Percentiles rank a stretch among this genome's conserved stretches.
These are phyloP conservation scores for Excoecaria cochinchinensis DNA, from an alignment of 345 rosid genomes.

Conservation along the genomic window DNA sequence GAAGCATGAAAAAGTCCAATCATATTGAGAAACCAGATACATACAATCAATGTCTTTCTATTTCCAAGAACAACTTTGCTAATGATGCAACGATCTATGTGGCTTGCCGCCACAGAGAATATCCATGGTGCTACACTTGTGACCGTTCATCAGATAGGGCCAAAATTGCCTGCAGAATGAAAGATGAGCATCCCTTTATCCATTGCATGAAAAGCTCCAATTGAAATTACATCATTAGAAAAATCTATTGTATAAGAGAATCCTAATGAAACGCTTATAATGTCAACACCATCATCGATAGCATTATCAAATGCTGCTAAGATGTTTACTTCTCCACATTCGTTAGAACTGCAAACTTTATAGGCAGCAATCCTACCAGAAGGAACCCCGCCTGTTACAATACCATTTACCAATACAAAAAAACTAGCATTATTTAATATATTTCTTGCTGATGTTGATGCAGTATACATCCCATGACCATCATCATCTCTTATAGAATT, in stretches of 20 bases:
- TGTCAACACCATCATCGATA: slow-evolving; percentile 59
- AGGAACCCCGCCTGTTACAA: slow-evolving; percentile 57
- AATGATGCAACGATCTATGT: slow-evolving; percentile 23
- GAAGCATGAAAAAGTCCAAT: not conserved
- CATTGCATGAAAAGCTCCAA: no score
- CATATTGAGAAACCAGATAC: not conserved
- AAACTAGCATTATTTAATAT: slow-evolving; percentile 30
- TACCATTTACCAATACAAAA: slow-evolving; percentile 38
- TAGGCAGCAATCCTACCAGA: slow-evolving; percentile 53
- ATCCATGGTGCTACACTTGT: slow-evolving; percentile 33
- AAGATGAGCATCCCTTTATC: slow-evolving; percentile 27
- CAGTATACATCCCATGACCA: slow-evolving; percentile 19
- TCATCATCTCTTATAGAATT: slow-evolving; percentile 25
- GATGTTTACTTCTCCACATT: slow-evolving; percentile 15
- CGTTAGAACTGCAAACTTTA: slow-evolving; percentile 14
- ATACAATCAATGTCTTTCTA: slow-evolving; percentile 19
- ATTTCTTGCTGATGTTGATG: slow-evolving; percentile 65
- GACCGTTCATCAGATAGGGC: not conserved
- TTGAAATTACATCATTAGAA: slow-evolving; percentile 14
- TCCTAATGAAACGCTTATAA: slow-evolving; percentile 33
- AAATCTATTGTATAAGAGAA: accelerated
- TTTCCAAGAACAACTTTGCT: no score
- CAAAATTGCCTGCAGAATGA: slow-evolving; percentile 32
- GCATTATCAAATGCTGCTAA: slow-evolving; percentile 60
- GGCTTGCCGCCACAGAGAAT: slow-evolving; percentile 33